A percentile compares a stretch with the other conserved stretches of the same genome.
Evolutionary conservation across 805 yeast genomes (phyloP).

Genomic region (Kazachstania psychrophila): DNA sequence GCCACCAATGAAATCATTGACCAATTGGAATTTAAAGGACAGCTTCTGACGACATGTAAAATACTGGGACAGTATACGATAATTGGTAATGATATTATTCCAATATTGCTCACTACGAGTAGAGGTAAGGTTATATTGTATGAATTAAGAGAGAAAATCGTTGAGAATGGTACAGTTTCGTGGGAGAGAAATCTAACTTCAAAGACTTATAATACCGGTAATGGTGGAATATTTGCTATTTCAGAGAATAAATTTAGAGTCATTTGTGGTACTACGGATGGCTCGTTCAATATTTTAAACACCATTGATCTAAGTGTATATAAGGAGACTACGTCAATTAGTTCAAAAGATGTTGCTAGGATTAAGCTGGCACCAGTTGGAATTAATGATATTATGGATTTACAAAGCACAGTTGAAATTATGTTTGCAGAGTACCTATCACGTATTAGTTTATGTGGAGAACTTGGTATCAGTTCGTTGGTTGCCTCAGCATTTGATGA

Average conservation of each 20-base stretch:
- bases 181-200: slow-evolving; percentile 15
- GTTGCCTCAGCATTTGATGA: slow-evolving; percentile 14
- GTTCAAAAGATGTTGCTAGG: background rate
- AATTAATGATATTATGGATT: background rate
- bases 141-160: slow-evolving; percentile 16
- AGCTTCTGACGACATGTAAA: slow-evolving; percentile 10
- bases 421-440: background rate
- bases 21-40: slow-evolving; percentile 17
- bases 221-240: slow-evolving; percentile 13
- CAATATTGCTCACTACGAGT: slow-evolving; percentile 14
- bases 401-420: no score
- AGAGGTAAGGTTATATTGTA: slow-evolving; percentile 20
- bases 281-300: slow-evolving; percentile 14
- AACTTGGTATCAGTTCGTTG: slow-evolving; percentile 2
- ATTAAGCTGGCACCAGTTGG: background rate
- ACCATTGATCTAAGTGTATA: slow-evolving; percentile 15
- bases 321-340: slow-evolving; percentile 6
- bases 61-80: slow-evolving; percentile 11
- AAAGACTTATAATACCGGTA: slow-evolving; percentile 14
- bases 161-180: no score
- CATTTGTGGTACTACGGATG: slow-evolving; percentile 15
- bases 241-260: slow-evolving; percentile 15
- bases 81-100: slow-evolving; percentile 4
- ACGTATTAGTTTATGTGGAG: background rate
- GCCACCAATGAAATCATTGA: slow-evolving; percentile 12